Conservation (phyloP, 2,329 filamentous ascomycete genomes). For the Penicillium glabrum region DNA sequence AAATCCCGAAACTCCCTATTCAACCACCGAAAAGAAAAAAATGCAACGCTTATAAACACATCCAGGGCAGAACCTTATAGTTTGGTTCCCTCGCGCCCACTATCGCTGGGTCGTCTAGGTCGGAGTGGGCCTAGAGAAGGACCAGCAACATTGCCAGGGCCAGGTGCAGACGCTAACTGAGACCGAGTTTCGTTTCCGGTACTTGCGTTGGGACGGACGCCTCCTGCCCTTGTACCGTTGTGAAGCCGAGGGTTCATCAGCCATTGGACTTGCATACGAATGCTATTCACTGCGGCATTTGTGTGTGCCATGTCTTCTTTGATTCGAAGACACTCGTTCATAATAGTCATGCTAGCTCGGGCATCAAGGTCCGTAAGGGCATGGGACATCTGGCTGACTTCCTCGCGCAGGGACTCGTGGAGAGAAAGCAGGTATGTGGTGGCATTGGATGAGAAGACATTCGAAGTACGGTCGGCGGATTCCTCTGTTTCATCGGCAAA, state of each 20-base stretch:
- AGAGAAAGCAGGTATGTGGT: slow-evolving; percentile 61
- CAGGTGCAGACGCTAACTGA: slow-evolving; percentile 23
- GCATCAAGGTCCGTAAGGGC: slow-evolving; percentile 61
- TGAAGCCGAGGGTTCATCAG: slow-evolving; percentile 59
- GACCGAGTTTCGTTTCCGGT: slow-evolving; percentile 15
- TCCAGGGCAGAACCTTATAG: not conserved
- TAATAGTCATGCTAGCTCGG: slow-evolving; percentile 60
- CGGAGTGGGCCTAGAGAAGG: slow-evolving; percentile 26
- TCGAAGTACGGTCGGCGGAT: slow-evolving; percentile 21
- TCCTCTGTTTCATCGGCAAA: slow-evolving; percentile 10
- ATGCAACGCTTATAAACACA: slow-evolving; percentile 7
- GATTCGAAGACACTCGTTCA: slow-evolving; percentile 62
- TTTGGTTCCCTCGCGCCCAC: slow-evolving; percentile 38
- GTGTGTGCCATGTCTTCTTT: slow-evolving; percentile 64
- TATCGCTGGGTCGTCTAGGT: slow-evolving; percentile 40
- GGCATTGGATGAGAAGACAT: slow-evolving; percentile 37
- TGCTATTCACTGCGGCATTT: slow-evolving; percentile 58
- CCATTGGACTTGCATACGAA: slow-evolving; percentile 64
- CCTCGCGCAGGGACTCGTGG: slow-evolving; percentile 61
- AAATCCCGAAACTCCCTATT: not conserved
- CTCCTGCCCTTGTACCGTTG: slow-evolving; percentile 31
- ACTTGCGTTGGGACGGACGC: slow-evolving; percentile 18
- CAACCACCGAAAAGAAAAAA: not conserved
- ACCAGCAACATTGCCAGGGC: slow-evolving; percentile 25
- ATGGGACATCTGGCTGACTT: slow-evolving; percentile 55